Percentiles rank a stretch among this genome's conserved stretches.
These are phyloP conservation scores for Magnusiomyces tetraspermus DNA, from an alignment of 1,139 yeast genomes.

Conservation along the genomic window DNA sequence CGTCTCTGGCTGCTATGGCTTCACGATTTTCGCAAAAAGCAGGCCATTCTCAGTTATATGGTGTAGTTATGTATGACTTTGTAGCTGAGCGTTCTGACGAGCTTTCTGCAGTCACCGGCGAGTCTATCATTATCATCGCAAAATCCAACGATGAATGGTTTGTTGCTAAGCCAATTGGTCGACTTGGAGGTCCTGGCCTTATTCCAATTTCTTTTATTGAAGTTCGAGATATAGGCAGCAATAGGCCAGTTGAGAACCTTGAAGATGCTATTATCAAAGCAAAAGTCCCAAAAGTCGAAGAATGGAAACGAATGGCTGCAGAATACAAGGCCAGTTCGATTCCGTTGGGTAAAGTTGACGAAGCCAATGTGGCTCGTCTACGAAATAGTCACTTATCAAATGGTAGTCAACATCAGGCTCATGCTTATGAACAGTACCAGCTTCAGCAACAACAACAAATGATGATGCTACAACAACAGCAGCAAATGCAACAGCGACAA, in stretches of 20 bases:
- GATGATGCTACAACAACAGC: background rate
- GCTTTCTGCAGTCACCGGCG: slow-evolving; percentile 74
- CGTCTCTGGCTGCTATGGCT: slow-evolving; percentile 5
- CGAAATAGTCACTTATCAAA: slow-evolving; percentile 8
- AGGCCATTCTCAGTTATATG: slow-evolving; percentile 40
- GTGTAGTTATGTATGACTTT: slow-evolving; percentile 69
- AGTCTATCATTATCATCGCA: slow-evolving; percentile 84
- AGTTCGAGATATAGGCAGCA: slow-evolving; percentile 66
- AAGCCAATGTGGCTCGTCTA: slow-evolving; percentile 16
- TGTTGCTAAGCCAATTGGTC: slow-evolving; percentile 89
- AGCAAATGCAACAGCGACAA: slow-evolving; percentile 2
- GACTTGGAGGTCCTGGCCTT: slow-evolving; percentile 94
- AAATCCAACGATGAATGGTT: slow-evolving; percentile 97
- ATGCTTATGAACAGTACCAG: slow-evolving; percentile 30
- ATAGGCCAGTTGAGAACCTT: slow-evolving; percentile 41
- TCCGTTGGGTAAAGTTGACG: slow-evolving; percentile 50
- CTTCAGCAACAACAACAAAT: slow-evolving; percentile 1
- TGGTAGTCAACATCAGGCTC: slow-evolving; percentile 2
- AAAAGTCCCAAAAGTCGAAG: slow-evolving; percentile 82
- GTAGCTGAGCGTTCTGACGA: slow-evolving; percentile 86
- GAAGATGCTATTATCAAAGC: slow-evolving; percentile 51
- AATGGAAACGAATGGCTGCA: slow-evolving; percentile 89
- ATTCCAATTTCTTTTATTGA: slow-evolving; percentile 89
- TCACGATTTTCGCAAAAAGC: background rate
- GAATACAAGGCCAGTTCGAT: slow-evolving; percentile 88